Evolutionary conservation across 371 early-diverging fungal species (phyloP), one percentile per base, ranked within the genome.

Genomic region (Rozella allomycis): DNA sequence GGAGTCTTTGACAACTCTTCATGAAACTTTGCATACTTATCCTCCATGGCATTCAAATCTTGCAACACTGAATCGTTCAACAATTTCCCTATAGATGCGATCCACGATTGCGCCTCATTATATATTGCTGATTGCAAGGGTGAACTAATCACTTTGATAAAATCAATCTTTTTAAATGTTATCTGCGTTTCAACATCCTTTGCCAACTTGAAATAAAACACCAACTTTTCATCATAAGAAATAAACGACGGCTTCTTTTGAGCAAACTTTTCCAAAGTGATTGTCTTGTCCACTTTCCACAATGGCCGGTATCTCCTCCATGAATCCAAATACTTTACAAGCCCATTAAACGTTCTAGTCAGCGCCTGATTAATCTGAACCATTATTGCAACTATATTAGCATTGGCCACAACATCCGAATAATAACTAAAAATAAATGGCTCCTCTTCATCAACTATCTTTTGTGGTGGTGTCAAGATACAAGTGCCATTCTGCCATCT

Each of bases 221-320:
- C 37, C 2, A 67, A 43, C 46, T 64, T 64, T 3, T 59, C 60
- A 35, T 67, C 67, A 35, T 55, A 67, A 23, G 37, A 40, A 4
- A 53, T 46, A 6, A 61, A 54, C 4, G 51, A 40, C 4, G 67
- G 65, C 35, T 58, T 61, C 38, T 67, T 67, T 17, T 55, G 54
- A 1, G 65, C 57, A 45, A 67, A 67, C 39, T 67, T 67, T 40
- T 67, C 67, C 21, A 67, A 40, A 3, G 62, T 67, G 9, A 58
- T 50, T 12, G 57, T 54, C 46, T 67, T 64, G 42, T 67, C 67
- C 2, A 67, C 62, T 37, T 62, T 64, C 67, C 67, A 67, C n/a
- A 67, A 36, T 5, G 67, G 67, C 8, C 58, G 38, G 27, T 64
- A 67, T 42, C 59, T 67, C 30, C 65, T 31, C 60, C 63, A 67